Evolutionary conservation across 805 yeast species (phyloP), one percentile per base, ranked within the genome.

Genomic region (Candida montana): DNA sequence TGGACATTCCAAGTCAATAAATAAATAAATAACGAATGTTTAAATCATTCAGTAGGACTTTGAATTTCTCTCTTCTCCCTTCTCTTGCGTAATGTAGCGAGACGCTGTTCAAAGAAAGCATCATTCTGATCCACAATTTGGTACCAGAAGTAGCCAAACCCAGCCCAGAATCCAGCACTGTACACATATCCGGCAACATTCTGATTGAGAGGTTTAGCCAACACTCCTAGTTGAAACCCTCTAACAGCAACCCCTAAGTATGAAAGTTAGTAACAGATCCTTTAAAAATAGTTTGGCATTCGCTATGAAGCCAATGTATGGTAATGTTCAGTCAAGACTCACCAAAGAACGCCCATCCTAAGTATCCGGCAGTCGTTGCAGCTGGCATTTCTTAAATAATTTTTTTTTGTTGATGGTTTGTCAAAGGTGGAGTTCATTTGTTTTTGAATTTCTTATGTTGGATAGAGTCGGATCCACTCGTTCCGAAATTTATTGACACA

Each of bases 81-180:
- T 23, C 67, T 57, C 33, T 62, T 65, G 30, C 62, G 53, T 35
- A 71, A 55, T 28, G 63, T 61, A 17, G 56, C 52, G 26, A 68
- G 51, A 52, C 74, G 62, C 31, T 52, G 48, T 15, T 67, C 69
- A 26, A 69, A 50, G 26, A 70, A 48, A 24, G 50, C 49, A 41
- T 69, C 68, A 45, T 68, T 69, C 13, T 54, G 54, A 23, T 67
- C 71, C 33, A 60, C 66, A 60, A 68, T 57, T 32, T 54, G 41
- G 45, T 65, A 62, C 48, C 65, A 68, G 3, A 46, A 47, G 44
- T 68, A 68, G 0, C 75, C 75, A 26, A 69, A 39, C 2, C 63
- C 71, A 5, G 65, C 61, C 68, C 74, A 69, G 43, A 65, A 56
- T 6, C 63, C 71, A n/a, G 68, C 74, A 15, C 74, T 69, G 42